phyloP scores from a whole-genome alignment of 2,329 filamentous ascomycete species.

The Lachnum nothofagi region DNA sequence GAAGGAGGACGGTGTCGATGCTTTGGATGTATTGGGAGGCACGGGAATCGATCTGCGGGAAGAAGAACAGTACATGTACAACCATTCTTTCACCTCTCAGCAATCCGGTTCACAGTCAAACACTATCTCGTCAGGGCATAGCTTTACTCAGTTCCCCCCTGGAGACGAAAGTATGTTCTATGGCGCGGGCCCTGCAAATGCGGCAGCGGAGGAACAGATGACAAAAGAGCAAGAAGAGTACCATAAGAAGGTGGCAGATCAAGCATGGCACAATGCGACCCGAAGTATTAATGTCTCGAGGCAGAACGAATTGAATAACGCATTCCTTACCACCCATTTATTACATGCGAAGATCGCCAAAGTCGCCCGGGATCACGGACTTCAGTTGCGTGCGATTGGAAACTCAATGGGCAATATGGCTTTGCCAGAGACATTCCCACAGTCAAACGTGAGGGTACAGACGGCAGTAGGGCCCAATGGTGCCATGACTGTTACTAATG shows the following conservation, averaged over 20 bases:
- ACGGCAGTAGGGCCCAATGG: constrained; percentile 59
- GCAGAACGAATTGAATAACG: constrained; percentile 54
- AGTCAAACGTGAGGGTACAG: constrained; percentile 43
- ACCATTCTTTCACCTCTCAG: constrained; percentile 44
- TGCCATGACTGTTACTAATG: constrained; percentile 56
- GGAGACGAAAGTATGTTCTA: constrained; percentile 56
- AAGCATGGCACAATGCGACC: constrained; percentile 62
- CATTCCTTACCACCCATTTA: constrained; percentile 37
- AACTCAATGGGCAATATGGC: constrained; percentile 41
- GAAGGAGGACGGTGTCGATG: constrained; percentile 62
- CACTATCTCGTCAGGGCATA: constrained; percentile 37
- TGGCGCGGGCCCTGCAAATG: constrained; percentile 61
- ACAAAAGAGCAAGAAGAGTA: constrained; percentile 56
- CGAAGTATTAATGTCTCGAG: constrained; percentile 48
- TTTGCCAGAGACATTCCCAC: constrained; percentile 27
- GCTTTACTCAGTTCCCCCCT: constrained; percentile 52
- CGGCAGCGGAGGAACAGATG: constrained; percentile 45
- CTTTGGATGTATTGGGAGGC: constrained; percentile 76
- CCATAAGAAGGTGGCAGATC: constrained; percentile 59
- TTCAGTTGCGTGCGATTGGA: constrained; percentile 51
- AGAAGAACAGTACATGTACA: constrained; percentile 72
- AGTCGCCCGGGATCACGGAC: constrained; percentile 53
- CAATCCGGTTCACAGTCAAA: constrained; percentile 39
- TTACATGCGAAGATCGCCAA: constrained; percentile 46
- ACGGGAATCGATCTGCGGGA: constrained; percentile 83